Evolutionary conservation across 208 protist genomes (phyloP).

Genomic region (Leishmania lainsoni): DNA sequence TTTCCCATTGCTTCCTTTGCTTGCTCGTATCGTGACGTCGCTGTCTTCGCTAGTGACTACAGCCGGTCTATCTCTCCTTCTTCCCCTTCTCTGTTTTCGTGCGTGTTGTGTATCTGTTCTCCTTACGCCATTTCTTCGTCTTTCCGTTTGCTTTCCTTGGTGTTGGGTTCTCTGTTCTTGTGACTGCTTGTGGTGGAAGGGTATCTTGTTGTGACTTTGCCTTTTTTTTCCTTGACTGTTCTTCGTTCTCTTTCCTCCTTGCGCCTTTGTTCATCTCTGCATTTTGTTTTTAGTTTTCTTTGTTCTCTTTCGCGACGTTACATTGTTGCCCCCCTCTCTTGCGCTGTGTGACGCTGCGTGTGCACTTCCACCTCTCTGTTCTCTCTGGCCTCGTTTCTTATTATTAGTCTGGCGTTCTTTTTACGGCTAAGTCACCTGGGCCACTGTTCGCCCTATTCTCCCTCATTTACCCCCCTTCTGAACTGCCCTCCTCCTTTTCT

Average conservation of each 20-base stretch:
- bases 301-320: not conserved
- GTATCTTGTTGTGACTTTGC: too few species aligned
- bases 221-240: not conserved
- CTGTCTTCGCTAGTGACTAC: not conserved
- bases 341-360: not conserved
- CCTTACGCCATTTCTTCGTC: not conserved
- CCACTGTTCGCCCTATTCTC: not conserved
- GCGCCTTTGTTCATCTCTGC: not conserved
- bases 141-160: too few species aligned
- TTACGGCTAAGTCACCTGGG: not conserved
- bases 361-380: not conserved
- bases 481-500: not conserved
- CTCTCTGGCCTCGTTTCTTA: not conserved
- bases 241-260: not conserved
- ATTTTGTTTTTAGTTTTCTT: not conserved
- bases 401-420: not conserved
- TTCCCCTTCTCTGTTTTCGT: not conserved
- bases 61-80: not conserved
- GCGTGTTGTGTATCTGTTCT: not conserved
- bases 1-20: not conserved
- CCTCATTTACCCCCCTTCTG: not conserved
- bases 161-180: too few species aligned
- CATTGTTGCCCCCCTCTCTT: not conserved
- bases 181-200: too few species aligned
- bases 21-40: not conserved